These are phyloP conservation scores for Brassica rapa DNA, from an alignment of 345 rosid species.

Conservation along the genomic window DNA sequence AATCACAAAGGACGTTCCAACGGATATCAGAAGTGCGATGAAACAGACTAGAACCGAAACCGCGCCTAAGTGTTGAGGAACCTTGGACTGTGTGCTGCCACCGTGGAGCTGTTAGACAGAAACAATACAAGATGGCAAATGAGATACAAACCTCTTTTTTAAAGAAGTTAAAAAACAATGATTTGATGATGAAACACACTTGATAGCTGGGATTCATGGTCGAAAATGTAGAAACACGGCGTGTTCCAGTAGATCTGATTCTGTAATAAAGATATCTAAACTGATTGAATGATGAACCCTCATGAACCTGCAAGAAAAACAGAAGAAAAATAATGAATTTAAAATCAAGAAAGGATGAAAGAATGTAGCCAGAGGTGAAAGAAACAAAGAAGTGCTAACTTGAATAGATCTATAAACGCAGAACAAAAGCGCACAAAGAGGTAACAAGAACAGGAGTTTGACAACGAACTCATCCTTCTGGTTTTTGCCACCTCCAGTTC, in stretches of 20 bases:
- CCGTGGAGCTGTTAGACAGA: conserved; percentile 46
- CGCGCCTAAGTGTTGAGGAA: conserved; percentile 73
- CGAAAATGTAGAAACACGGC: conserved; percentile 57
- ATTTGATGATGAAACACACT: conserved; percentile 43
- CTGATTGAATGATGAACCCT: conserved; percentile 54
- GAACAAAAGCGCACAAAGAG: conserved; percentile 59
- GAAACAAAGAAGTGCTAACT: conserved; percentile 19
- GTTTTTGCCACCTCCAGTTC: conserved; percentile 82
- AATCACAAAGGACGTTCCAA: conserved; percentile 64
- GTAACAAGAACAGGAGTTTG: conserved; percentile 70
- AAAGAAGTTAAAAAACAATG: not conserved
- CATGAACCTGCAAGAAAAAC: conserved; percentile 49
- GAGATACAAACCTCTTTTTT: not conserved
- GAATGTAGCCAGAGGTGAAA: conserved; percentile 4
- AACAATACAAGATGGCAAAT: conserved; percentile 6
- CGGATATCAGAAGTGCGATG: conserved; percentile 49
- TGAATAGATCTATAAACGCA: conserved; percentile 29
- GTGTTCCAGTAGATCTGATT: conserved; percentile 55
- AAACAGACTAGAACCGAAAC: conserved; percentile 63
- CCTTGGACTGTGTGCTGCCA: conserved; percentile 52
- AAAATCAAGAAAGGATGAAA: not conserved
- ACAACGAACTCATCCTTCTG: conserved; percentile 65
- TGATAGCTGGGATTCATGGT: conserved; percentile 50
- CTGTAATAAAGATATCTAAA: conserved; percentile 61
- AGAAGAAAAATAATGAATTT: not conserved